Base-by-base conservation (phyloP, 352 stramenopile species). In the Phytophthora tentaculata region DNA sequence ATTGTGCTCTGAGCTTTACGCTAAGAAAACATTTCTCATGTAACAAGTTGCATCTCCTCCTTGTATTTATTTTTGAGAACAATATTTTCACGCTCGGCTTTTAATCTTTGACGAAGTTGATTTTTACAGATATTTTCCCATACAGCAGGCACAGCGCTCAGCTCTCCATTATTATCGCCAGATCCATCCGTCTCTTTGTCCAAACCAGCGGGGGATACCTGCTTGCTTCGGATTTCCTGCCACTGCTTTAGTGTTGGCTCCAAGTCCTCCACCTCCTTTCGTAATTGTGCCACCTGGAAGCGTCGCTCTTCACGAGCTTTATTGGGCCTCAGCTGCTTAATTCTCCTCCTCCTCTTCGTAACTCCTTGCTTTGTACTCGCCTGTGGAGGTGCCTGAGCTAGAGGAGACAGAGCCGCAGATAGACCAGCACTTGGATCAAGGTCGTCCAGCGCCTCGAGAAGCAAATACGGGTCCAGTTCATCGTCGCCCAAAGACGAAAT, bases 281-380 rank as follows among this genome's bases (percentile, higher is more conserved):
- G 66, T 14, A 78, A 29, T n/a, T 56, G 23, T 14, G 19, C 22
- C 6, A 72, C 20, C 39, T 67, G 60, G 32, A 56, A 67, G 2
- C 49, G 66, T 45, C 66, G 66, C 26, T 72, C 61, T 19, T 63
- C 58, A 1, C 71, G 56, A 49, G 66, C 66, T 24, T 59, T 71
- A 37, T 74, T 77, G 0, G 70, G 60, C 17, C 59, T 57, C 17
- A 44, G 13, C 4, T 47, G 43, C 14, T 63, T 61, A 26, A 22
- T 67, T 26, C 52, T 62, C 28, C 47, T 67, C 39, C 32, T n/a
- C n/a, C n/a, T n/a, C n/a, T n/a, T n/a, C n/a, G n/a, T n/a, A n/a
- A n/a, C n/a, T n/a, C n/a, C n/a, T n/a, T n/a, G 56, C 13, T 24
- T 49, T 2, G 19, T 67, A 12, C n/a, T 10, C 35, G 2, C 14